Base-by-base conservation (phyloP, 176 grass and related monocot genomes). In the Oryza meyeriana region DNA sequence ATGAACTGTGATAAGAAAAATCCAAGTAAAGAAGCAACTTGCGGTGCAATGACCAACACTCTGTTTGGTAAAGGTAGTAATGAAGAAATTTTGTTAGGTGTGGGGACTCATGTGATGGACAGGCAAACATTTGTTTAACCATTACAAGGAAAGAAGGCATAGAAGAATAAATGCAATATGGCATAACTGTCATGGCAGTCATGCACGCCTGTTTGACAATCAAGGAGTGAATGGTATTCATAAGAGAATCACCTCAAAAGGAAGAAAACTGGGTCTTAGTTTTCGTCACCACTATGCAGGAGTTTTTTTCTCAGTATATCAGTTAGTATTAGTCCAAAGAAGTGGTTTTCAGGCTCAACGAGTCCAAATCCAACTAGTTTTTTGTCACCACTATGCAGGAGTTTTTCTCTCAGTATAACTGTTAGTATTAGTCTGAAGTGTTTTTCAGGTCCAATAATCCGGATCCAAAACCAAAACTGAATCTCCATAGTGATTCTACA, bases 1-100 rank as follows among this genome's bases (percentile, higher is more conserved):
- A 83, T 72, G 59, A 77, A 59, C 29, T 30, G 57, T 17, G 9
- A 81, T 20, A 28, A 22, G 48, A 20, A 81, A 81, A 71, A 78
- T 25, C 61, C 24, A 44, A 77, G 27, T 7, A 73, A 48, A 41
- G 29, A 59, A 57, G 42, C 45, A 82, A 66, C 16, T 18, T 9
- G 30, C n/a, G 11, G 30, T 26, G 47, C 13, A 76, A 65, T 26
- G 65, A 38, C 33, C 55, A 81, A 65, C 27, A 59, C 61, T 50
- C 35, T 61, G 31, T 78, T 10, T 27, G 72, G 16, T 13, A 3
- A 82, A 85, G 16, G 72, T 50, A 52, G 4, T 20, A 52, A 20
- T 2, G 5, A 65, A 64, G 57, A 33, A 72, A 35, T 1, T 82
- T 83, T 35, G 8, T 30, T 47, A 87, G 25, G 33, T 33, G 20